Evolutionary conservation across 23 red algal species (phyloP).

Genomic region (Chondrus crispus): DNA sequence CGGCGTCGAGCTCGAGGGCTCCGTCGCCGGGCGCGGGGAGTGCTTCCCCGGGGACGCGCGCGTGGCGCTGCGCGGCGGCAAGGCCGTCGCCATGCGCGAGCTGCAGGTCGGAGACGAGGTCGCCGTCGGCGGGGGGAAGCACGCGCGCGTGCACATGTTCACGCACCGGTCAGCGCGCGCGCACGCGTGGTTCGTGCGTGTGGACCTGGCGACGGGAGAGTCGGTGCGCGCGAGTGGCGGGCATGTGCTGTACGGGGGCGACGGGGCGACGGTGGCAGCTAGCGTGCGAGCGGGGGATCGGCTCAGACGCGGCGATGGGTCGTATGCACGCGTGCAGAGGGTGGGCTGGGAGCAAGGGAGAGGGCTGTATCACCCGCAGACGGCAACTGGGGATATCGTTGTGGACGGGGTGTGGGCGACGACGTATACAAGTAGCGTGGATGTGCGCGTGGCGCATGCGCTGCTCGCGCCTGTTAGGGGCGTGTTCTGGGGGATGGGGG

Average conservation of each 20-base stretch:
- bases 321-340: not conserved
- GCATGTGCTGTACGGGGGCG: constrained; percentile 6
- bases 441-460: not conserved
- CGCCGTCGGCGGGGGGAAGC: not conserved
- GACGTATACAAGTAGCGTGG: not conserved
- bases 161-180: not conserved
- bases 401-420: not conserved
- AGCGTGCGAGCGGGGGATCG: constrained; percentile 14
- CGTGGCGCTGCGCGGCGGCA: not conserved
- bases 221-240: not conserved
- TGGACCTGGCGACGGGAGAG: not conserved
- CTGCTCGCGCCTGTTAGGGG: not conserved
- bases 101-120: not conserved
- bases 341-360: not conserved
- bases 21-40: not conserved
- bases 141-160: not conserved
- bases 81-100: not conserved
- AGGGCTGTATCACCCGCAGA: constrained; percentile 1
- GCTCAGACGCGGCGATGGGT: not conserved
- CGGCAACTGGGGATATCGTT: not conserved
- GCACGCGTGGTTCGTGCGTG: not conserved
- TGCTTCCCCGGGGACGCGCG: not conserved
- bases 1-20: not conserved
- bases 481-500: not conserved
- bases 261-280: not conserved